Base-by-base conservation (phyloP, 306 rosid species). In the Vicia faba region DNA sequence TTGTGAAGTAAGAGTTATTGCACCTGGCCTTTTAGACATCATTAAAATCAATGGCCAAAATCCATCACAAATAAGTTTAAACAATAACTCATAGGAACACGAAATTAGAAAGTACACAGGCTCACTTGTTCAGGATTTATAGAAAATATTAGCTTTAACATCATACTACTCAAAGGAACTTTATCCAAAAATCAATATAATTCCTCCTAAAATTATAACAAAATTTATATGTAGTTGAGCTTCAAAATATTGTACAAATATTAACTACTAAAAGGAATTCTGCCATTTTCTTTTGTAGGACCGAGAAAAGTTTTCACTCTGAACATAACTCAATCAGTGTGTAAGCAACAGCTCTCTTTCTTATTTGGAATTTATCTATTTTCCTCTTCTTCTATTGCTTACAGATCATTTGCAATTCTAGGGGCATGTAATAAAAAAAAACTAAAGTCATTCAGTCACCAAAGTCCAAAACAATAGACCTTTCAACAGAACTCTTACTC, bases 1-100 rank as follows among this genome's bases (percentile, higher is more conserved):
- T 74, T 12, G 41, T 69, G 63, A 68, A 56, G n/a, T n/a, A n/a
- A n/a, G 62, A 29, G 41, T 35, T 12, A 12, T 9, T 59, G 57
- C 18, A 45, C 25, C 46, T 10, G 50, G 54, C 20, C 35, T 14
- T 61, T 66, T 35, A 71, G 50, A 36, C 61, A 60, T 35, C 78
- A 61, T 59, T 33, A 38, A 55, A 68, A 70, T 45, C 10, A 28
- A 12, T 23, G 18, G 51, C 11, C 19, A 67, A 66, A 45, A 73
- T 26, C 11, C 3, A 54, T 40, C 68, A 45, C 11, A 1, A 44
- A 18, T 49, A 66, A 48, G 26, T 38, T 38, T 19, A 44, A 64
- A 59, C 39, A 55, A 33, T 64, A 71, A 60, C 29, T 60, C 45
- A 40, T 14, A 36, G 28, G 10, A 26, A 66, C 36, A 70, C 14